Evolutionary conservation across 345 rosid genomes (phyloP).

Genomic region (Bruguiera gymnorhiza): DNA sequence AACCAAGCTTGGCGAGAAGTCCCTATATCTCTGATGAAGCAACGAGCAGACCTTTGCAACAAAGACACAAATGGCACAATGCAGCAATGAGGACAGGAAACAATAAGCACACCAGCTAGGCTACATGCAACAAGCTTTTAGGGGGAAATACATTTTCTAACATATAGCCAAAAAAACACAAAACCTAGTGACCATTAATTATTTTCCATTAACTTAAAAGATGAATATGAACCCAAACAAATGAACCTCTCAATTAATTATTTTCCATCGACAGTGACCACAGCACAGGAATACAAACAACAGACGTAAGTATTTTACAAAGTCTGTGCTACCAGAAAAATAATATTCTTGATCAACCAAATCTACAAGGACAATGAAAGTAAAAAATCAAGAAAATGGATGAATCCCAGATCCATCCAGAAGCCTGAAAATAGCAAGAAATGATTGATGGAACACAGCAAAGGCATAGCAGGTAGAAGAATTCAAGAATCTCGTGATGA

Average conservation of each 20-base stretch:
- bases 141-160: too few species aligned
- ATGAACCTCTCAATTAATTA: neutral
- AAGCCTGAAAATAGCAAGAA: neutral
- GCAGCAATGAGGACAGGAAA: conserved; percentile 3
- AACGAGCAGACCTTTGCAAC: conserved; percentile 78
- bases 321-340: neutral
- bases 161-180: too few species aligned
- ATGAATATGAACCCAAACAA: neutral
- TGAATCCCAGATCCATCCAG: neutral
- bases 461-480: neutral
- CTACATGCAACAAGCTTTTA: neutral
- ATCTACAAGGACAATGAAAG: neutral
- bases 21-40: conserved; percentile 97
- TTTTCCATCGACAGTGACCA: neutral
- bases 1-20: conserved; percentile 77
- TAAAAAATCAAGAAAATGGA: neutral
- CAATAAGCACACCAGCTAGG: neutral
- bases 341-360: neutral
- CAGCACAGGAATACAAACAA: neutral
- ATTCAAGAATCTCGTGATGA: neutral
- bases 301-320: neutral
- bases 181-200: neutral
- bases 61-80: conserved; percentile 23
- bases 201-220: neutral
- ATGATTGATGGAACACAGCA: neutral